A percentile compares a stretch with the other conserved stretches of the same genome.
Conservation (phyloP, 345 rosid genomes). For the Lepidium didymum region DNA sequence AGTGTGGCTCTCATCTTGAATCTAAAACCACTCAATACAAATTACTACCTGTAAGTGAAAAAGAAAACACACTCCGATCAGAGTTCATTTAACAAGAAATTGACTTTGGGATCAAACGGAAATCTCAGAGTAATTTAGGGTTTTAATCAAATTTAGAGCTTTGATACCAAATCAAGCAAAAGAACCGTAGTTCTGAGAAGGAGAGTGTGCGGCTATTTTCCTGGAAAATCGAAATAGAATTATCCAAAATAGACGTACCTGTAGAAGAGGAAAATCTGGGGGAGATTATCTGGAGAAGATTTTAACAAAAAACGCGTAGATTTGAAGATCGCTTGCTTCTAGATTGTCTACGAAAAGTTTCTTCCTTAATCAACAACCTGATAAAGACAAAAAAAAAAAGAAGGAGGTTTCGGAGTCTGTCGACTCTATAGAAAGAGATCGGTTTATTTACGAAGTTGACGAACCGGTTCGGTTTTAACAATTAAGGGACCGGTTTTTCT, state of each 20-base stretch:
- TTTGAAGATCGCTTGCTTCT: slow-evolving; percentile 4
- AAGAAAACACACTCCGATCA: background rate
- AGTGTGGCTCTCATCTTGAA: slow-evolving; percentile 15
- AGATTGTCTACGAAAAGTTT: slow-evolving; percentile 19
- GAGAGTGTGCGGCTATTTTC: background rate
- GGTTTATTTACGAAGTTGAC: background rate
- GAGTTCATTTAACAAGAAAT: background rate
- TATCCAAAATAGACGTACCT: slow-evolving; percentile 10
- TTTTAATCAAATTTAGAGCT: background rate
- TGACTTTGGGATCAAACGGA: background rate
- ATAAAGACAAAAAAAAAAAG: background rate
- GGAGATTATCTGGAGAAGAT: background rate
- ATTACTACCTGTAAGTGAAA: slow-evolving; percentile 7
- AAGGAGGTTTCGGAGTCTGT: background rate
- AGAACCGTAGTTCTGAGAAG: background rate
- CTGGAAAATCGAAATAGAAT: background rate
- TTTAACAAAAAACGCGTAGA: background rate
- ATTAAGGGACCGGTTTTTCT: background rate
- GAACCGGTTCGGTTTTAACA: slow-evolving; percentile 7
- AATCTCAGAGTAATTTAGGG: background rate
- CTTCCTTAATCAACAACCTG: slow-evolving; percentile 1
- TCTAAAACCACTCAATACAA: slow-evolving; percentile 1
- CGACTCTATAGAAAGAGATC: background rate
- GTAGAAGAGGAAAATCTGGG: slow-evolving; percentile 15
- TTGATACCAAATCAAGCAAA: background rate